These are phyloP conservation scores for Blastocystis sp. DNA, from an alignment of 352 stramenopile genomes.

Conservation along the genomic window DNA sequence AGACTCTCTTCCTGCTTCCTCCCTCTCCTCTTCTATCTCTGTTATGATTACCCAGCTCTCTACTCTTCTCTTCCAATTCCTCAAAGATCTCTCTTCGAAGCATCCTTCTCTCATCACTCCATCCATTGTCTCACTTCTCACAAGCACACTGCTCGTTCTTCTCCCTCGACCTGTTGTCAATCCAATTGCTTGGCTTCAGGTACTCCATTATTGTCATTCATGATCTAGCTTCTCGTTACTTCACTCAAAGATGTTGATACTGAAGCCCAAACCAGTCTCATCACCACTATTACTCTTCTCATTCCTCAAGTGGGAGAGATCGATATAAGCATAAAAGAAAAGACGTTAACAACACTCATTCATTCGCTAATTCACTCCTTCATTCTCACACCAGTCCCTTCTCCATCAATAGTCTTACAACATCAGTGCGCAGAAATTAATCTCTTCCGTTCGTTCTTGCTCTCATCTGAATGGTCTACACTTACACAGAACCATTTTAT, in stretches of 20 bases:
- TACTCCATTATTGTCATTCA: neutral
- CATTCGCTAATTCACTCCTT: neutral
- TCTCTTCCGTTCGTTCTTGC: neutral
- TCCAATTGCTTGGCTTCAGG: slow-evolving; percentile 2
- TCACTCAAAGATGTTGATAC: neutral
- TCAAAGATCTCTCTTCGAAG: neutral
- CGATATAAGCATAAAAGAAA: neutral
- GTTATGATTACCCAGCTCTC: neutral
- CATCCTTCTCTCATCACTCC: slow-evolving; percentile 1
- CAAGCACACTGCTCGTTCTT: neutral
- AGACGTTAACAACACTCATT: neutral
- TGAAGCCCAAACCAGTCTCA: neutral
- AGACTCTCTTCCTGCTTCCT: neutral
- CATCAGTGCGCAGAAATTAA: neutral
- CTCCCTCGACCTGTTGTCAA: neutral
- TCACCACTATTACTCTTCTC: neutral
- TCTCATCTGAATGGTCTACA: neutral
- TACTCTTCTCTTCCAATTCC: neutral
- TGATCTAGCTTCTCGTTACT: neutral
- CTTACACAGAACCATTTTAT: neutral
- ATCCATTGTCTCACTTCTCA: neutral
- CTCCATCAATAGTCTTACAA: neutral
- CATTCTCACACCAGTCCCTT: neutral
- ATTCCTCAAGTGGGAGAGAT: neutral
- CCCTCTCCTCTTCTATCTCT: neutral